Base-by-base conservation (phyloP, 176 grass and related monocot species). In the Pontederia paniculata region DNA sequence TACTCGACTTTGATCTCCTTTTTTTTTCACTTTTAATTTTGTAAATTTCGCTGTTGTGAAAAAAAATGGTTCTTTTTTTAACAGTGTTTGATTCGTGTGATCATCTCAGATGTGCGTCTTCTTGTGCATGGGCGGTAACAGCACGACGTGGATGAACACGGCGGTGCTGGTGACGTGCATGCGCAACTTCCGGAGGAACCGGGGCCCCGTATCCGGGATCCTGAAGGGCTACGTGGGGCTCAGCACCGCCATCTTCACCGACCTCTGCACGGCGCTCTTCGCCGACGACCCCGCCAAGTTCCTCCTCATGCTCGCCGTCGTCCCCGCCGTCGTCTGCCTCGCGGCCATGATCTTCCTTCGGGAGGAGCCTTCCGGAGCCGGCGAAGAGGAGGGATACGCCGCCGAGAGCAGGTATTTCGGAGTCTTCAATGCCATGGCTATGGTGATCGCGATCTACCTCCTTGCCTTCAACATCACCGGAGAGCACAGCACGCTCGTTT, bases 211-310 rank as follows among this genome's bases (percentile, higher is more conserved):
- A 16, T 23, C 48, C 5, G 48, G 63, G 23, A 66, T 66, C n/a
- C 63, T 66, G 23, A 52, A 66, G n/a, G 48, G 48, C 48, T 66
- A 66, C 9, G 48, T 52, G 17, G 23, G 48, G 13, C 48, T 66
- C 12, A 52, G 63, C 17, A 48, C 12, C 31, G 48, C 63, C 9
- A 17, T 66, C 9, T 66, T 52, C 48, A 52, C 63, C 13, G 63
- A 10, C 6, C 23, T 42, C 14, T 66, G 52, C 14, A 52, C 46
- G 2, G n/a, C 23, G 10, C 9, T 50, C 10, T 48, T 66, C 9
- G 8, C 5, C 21, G n/a, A 48, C 10, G 50, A 46, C 12, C 20
- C 63, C 9, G 42, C 23, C 9, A 52, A 52, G 12, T 48, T 66
- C 3, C 10, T 66, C 25, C 63, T 66, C 15, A 52, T 43, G 10